Conservation (phyloP, 805 yeast genomes). For the Candida sphagnicola region DNA sequence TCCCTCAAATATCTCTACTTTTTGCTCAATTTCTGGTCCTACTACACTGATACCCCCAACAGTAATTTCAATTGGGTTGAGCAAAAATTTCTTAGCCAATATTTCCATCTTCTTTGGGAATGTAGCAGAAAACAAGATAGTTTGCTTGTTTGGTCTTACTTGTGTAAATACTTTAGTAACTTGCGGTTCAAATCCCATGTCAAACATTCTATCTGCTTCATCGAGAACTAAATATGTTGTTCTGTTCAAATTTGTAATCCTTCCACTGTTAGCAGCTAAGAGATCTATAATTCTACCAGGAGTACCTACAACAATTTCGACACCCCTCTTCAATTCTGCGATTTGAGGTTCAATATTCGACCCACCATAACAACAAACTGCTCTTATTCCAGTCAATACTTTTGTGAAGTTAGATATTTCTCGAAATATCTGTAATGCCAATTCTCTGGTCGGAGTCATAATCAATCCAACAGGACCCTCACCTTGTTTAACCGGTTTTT, state of each 20-base stretch:
- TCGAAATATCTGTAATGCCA: conserved; percentile 77
- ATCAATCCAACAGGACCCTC: conserved; percentile 80
- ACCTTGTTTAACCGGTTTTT: conserved; percentile 41
- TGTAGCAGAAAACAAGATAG: conserved; percentile 91
- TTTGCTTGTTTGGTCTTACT: conserved; percentile 81
- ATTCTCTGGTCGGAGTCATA: conserved; percentile 88
- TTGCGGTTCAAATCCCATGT: conserved; percentile 96
- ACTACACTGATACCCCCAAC: conserved; percentile 81
- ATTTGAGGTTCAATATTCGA: conserved; percentile 79
- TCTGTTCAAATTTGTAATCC: conserved; percentile 61
- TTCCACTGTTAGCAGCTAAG: conserved; percentile 76
- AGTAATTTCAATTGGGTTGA: conserved; percentile 66
- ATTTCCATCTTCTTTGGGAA: conserved; percentile 78
- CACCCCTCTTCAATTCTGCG: conserved; percentile 70
- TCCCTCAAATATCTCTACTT: conserved; percentile 56
- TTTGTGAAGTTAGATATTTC: conserved; percentile 60
- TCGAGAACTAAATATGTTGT: conserved; percentile 85
- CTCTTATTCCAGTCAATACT: conserved; percentile 41
- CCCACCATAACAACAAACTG: conserved; percentile 89
- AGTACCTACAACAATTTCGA: conserved; percentile 83
- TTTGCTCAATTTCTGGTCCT: conserved; percentile 74
- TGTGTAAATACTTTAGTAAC: conserved; percentile 74
- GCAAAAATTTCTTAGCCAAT: conserved; percentile 63
- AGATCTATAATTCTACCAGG: conserved; percentile 94
- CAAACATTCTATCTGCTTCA: conserved; percentile 96